These are phyloP conservation scores for Lipomyces spencermartinsiae DNA, from an alignment of 805 yeast genomes.

Conservation along the genomic window DNA sequence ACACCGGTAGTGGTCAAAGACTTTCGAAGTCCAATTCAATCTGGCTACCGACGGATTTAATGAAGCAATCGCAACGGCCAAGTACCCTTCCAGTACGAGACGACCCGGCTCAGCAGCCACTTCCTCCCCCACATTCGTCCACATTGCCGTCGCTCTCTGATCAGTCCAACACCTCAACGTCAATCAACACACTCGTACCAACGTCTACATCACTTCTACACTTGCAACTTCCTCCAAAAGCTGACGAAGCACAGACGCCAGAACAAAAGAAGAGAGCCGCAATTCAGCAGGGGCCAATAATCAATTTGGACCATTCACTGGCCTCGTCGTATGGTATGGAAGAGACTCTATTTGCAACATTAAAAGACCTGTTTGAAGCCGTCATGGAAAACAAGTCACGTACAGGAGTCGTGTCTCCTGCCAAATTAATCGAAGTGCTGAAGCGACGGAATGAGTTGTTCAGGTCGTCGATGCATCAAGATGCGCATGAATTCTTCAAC, in stretches of 20 bases:
- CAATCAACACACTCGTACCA: background rate
- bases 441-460: conserved; percentile 85
- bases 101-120: conserved; percentile 17
- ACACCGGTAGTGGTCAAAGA: background rate
- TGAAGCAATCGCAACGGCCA: background rate
- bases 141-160: background rate
- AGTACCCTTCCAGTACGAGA: background rate
- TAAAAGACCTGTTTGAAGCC: conserved; percentile 85
- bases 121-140: conserved; percentile 23
- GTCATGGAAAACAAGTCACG: conserved; percentile 72
- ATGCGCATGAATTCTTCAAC: conserved; percentile 95
- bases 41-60: background rate
- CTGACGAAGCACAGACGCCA: conserved; percentile 28
- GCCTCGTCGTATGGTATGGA: conserved; percentile 57
- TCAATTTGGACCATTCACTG: conserved; percentile 76
- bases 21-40: background rate
- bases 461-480: conserved; percentile 94
- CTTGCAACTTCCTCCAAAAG: conserved; percentile 3
- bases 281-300: conserved; percentile 47
- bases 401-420: conserved; percentile 87
- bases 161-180: background rate
- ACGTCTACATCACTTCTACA: conserved; percentile 6
- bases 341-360: conserved; percentile 63
- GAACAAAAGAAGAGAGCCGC: conserved; percentile 34
- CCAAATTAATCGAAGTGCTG: conserved; percentile 70